Conservation (phyloP, 495 filamentous ascomycete genomes). For the Aspergillus homomorphus region DNA sequence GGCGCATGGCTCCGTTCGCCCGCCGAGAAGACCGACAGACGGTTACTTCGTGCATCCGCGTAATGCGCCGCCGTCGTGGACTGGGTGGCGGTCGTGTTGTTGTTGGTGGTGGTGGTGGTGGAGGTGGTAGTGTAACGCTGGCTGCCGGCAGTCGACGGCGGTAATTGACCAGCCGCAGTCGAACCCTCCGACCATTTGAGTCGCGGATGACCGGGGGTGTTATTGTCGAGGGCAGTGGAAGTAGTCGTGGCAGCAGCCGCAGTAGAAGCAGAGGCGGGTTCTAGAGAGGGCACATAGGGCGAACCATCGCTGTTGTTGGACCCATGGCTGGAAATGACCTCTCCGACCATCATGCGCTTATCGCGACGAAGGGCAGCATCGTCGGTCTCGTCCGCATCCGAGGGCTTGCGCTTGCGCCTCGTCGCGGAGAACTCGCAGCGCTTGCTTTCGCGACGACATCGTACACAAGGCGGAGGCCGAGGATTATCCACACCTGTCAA, state of each 20-base stretch:
- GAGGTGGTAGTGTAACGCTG: conserved; percentile 24
- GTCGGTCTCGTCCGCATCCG: conserved; percentile 58
- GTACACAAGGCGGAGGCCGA: conserved; percentile 87
- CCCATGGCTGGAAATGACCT: conserved; percentile 22
- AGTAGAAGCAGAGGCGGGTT: conserved; percentile 18
- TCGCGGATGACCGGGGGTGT: conserved; percentile 23
- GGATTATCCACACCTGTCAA: conserved; percentile 77
- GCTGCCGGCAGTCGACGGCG: conserved; percentile 13
- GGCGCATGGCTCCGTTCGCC: conserved; percentile 26
- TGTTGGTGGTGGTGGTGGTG: not conserved
- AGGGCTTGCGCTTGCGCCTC: conserved; percentile 79
- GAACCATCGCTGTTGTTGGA: conserved; percentile 24
- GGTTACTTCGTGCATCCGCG: conserved; percentile 30
- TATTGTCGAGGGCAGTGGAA: conserved; percentile 7
- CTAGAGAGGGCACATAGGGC: conserved; percentile 26
- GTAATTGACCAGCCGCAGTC: conserved; percentile 11
- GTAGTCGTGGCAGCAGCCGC: not conserved
- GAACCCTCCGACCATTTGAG: conserved; percentile 36
- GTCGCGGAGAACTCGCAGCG: conserved; percentile 98
- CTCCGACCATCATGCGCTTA: conserved; percentile 49
- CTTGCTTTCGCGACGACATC: conserved; percentile 89
- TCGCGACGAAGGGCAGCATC: conserved; percentile 51
- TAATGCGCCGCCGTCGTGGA: conserved; percentile 27
- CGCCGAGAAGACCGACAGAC: conserved; percentile 27
- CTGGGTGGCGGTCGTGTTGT: conserved; percentile 9